Conservation (phyloP, 1,284 basidiomycete genomes). For the Coniophora puteana region DNA sequence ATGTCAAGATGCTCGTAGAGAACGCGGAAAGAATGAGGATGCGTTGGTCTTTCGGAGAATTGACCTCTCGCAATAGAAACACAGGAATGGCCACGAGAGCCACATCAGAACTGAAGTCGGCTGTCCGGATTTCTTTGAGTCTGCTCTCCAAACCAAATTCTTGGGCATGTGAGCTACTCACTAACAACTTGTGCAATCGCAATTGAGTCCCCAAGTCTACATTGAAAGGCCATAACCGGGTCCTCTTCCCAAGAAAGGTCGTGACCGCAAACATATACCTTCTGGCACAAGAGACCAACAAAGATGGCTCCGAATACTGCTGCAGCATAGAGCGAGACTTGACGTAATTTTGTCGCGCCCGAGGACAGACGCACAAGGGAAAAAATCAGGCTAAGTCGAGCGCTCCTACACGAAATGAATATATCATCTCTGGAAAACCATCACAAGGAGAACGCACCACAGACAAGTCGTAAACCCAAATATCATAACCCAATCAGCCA, state of each 20-base stretch:
- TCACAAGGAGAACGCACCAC: conserved; percentile 4
- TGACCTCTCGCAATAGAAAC: conserved; percentile 10
- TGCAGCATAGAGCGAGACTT: conserved; percentile 3
- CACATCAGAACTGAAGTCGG: conserved; percentile 10
- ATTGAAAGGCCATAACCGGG: too few species aligned
- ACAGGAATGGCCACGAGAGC: conserved; percentile 7
- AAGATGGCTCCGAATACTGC: conserved; percentile 5
- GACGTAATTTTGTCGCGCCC: conserved; percentile 1
- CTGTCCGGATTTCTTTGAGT: not conserved
- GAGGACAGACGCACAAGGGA: conserved; percentile 10
- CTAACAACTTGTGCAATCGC: conserved; percentile 4
- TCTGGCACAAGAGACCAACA: conserved; percentile 6
- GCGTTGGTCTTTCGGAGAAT: conserved; percentile 7
- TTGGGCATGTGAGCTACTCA: conserved; percentile 3
- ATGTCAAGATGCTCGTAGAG: conserved; percentile 11
- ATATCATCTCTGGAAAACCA: not conserved
- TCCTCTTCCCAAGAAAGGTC: conserved; percentile 7
- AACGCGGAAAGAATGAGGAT: conserved; percentile 10
- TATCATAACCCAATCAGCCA: conserved; percentile 9
- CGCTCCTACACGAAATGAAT: not conserved
- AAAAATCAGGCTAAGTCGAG: conserved; percentile 9
- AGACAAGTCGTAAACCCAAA: conserved; percentile 8
- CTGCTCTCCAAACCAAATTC: not conserved
- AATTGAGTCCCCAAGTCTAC: conserved; percentile 4
- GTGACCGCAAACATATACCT: conserved; percentile 9